Evolutionary conservation across 331 rosid genomes (phyloP), one percentile per base, ranked within the genome.

Genomic region (Malus hybrid): DNA sequence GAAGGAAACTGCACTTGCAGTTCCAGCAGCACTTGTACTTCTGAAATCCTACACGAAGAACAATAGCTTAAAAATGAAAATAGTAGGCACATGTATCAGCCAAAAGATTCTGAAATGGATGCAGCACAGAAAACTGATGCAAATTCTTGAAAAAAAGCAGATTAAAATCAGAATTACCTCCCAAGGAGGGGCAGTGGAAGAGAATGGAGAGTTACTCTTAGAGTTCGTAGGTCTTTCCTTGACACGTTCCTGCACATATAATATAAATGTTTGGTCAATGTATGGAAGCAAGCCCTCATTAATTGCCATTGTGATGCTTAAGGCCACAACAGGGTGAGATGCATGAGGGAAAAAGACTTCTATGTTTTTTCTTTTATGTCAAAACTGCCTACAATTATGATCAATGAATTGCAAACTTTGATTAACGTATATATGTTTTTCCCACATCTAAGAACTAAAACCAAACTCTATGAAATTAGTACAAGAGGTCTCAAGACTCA

Each of bases 1-100:
- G 72, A 94, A 92, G 77, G 99, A 85, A 87, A 83, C 89, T 33
- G 89, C 91, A 83, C 76, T 75, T 80, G 85, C 89, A 61, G 73
- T 80, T 80, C 95, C 91, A 19, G 88, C 81, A 39, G 93, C 77
- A 86, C 84, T 82, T 82, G 79, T 89, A 52, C 85, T 84, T 63
- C 81, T 81, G 65, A 89, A 80, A 73, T 81, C 91, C 99, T 94
- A 72, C 63, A 85, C 10, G 30, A 60, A 57, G 71, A 32, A 76
- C 50, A 44, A 36, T 56, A 77, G 73, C 74, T 72, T 73, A 73
- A 64, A 42, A 75, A 56, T 14, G 32, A 63, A 36, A 71, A 71
- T 61, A 70, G 63, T 56, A 44, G 64, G 56, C 30, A 75, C 60
- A 75, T 14, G 66, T 65, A 34, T 30, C 67, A 48, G 39, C 56